Conservation (phyloP, 2,329 filamentous ascomycete species). For the Trichoderma koningii region DNA sequence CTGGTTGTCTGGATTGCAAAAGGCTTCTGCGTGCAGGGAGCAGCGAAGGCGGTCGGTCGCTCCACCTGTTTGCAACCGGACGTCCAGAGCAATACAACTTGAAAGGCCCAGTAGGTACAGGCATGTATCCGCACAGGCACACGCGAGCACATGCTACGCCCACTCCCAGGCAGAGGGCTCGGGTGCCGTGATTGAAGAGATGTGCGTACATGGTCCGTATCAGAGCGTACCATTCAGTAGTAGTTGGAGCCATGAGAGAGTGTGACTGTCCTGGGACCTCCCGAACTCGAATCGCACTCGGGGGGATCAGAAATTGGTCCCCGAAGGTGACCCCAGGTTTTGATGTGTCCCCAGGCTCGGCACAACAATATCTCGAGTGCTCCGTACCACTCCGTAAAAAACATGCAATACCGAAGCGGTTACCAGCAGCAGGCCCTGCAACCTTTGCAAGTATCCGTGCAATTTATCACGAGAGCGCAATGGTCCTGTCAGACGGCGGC, state of each 20-base stretch:
- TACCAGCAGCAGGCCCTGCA: constrained; percentile 5
- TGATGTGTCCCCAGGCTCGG: neutral
- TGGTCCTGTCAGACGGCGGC: constrained; percentile 2
- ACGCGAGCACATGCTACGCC: neutral
- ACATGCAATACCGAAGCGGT: neutral
- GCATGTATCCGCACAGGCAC: neutral
- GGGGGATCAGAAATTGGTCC: constrained; percentile 14
- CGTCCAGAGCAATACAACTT: neutral
- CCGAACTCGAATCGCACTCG: constrained; percentile 5
- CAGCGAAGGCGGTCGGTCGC: neutral
- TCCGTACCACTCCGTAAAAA: neutral
- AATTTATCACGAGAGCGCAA: constrained; percentile 4
- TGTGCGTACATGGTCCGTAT: neutral
- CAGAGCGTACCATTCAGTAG: neutral
- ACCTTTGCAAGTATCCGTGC: neutral
- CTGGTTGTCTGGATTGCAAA: neutral
- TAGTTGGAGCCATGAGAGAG: constrained; percentile 2
- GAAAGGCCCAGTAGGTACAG: neutral
- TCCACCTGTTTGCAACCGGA: neutral
- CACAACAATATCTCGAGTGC: neutral
- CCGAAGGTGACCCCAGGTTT: constrained; percentile 8
- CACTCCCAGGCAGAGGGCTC: constrained; percentile 11
- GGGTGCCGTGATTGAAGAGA: neutral
- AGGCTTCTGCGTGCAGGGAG: neutral
- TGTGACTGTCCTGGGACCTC: neutral